Conservation (phyloP, 2,329 filamentous ascomycete genomes). For the Cladophialophora exuberans region DNA sequence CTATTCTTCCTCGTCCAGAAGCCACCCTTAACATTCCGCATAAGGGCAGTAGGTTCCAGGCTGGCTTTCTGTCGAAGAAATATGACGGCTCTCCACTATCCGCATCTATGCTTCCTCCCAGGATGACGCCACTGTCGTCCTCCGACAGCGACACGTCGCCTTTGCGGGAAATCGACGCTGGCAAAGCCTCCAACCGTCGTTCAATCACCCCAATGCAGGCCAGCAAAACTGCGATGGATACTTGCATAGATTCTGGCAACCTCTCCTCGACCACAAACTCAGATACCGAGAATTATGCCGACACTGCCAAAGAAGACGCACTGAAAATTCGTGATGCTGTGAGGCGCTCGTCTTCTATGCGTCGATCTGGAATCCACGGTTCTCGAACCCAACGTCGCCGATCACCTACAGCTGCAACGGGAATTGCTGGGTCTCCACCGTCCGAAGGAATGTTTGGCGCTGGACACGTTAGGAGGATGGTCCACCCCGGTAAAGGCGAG, state of each 20-base stretch:
- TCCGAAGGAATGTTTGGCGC: constrained; percentile 65
- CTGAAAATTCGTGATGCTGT: constrained; percentile 60
- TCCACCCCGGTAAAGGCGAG: constrained; percentile 51
- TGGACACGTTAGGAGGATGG: constrained; percentile 67
- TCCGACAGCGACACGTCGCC: constrained; percentile 62
- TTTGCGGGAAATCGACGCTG: constrained; percentile 56
- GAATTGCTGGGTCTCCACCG: constrained; percentile 53
- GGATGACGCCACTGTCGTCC: constrained; percentile 59
- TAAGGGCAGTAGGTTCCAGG: constrained; percentile 79
- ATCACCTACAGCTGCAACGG: constrained; percentile 55
- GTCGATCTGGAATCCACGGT: constrained; percentile 43
- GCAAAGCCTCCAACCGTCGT: constrained; percentile 53
- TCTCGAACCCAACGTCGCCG: constrained; percentile 49
- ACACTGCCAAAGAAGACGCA: constrained; percentile 51
- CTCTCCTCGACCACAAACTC: constrained; percentile 42
- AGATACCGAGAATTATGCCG: constrained; percentile 51
- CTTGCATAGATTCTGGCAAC: constrained; percentile 38
- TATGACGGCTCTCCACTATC: constrained; percentile 61
- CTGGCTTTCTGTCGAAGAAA: constrained; percentile 80
- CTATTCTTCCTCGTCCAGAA: constrained; percentile 59
- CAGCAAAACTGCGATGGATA: constrained; percentile 42
- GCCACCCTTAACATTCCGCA: constrained; percentile 62
- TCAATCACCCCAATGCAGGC: constrained; percentile 35
- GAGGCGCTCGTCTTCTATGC: constrained; percentile 55
- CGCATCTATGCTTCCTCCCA: constrained; percentile 51